phyloP scores from a whole-genome alignment of 441 rosid genomes.

The Manihot esculenta region DNA sequence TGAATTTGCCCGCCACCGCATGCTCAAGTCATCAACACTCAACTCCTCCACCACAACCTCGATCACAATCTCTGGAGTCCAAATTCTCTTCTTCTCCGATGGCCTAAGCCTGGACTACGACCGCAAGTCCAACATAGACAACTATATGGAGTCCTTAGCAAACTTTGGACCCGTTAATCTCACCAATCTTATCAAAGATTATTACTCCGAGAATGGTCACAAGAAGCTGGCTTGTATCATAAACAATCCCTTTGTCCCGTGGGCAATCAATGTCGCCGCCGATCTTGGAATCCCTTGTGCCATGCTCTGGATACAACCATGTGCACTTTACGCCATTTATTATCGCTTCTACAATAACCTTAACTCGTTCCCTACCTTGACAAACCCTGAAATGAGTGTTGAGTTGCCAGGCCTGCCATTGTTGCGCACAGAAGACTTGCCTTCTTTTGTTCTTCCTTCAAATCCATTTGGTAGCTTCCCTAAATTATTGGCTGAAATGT shows the following conservation, averaged over 20 bases:
- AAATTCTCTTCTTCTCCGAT: slow-evolving; percentile 56
- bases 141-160: slow-evolving; percentile 31
- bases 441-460: slow-evolving; percentile 45
- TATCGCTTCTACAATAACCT: slow-evolving; percentile 38
- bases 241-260: slow-evolving; percentile 49
- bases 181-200: slow-evolving; percentile 32
- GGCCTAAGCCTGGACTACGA: slow-evolving; percentile 53
- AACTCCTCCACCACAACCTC: slow-evolving; percentile 50
- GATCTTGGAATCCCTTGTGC: slow-evolving; percentile 41
- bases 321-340: slow-evolving; percentile 39
- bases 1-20: slow-evolving; percentile 47
- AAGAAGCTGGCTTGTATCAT: slow-evolving; percentile 55
- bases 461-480: slow-evolving; percentile 29
- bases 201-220: slow-evolving; percentile 27
- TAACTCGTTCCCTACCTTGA: slow-evolving; percentile 28
- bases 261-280: slow-evolving; percentile 42
- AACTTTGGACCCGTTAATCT: slow-evolving; percentile 38
- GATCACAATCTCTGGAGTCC: slow-evolving; percentile 57
- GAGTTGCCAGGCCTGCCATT: slow-evolving; percentile 44
- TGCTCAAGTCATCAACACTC: slow-evolving; percentile 51
- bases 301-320: slow-evolving; percentile 58
- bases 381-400: slow-evolving; percentile 28
- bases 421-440: slow-evolving; percentile 40
- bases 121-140: slow-evolving; percentile 33
- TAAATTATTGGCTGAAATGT: slow-evolving; percentile 23